Base-by-base conservation (phyloP, 2,329 filamentous ascomycete genomes). In the Cercospora sp. region DNA sequence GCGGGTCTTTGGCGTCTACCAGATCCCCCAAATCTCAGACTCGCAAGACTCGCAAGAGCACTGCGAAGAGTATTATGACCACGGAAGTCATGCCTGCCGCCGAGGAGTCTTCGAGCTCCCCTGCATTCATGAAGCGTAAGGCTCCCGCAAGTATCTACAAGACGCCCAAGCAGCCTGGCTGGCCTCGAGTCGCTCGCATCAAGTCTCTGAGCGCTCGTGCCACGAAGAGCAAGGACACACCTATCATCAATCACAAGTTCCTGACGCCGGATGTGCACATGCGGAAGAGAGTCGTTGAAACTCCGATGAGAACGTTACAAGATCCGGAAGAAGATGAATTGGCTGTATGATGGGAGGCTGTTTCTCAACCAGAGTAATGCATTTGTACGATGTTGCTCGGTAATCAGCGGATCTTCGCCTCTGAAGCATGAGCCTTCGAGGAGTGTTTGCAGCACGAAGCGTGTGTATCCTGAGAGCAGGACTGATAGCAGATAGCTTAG, bases 301-400 rank as follows among this genome's bases (percentile, higher is more conserved):
- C 70, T 12, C 64, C 65, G 20, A 48, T 70, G 10, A 64, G 70
- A 28, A 66, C 67, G 36, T 62, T 72, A 42, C 10, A 13, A 12
- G 70, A 72, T 66, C 64, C 68, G 20, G 66, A 68, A 45, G 68
- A 67, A 55, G 70, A 72, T 59, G 70, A 72, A 48, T 57, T 72
- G 68, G 68, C 70, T 26, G 30, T 51, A 23, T 57, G 28, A 30
- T 30, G 28, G 28, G 28, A 30, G 28, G 28, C 28, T 30, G 28
- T 8, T 1, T 30, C 28, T 30, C 28, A 30, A 30, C 7, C 28
- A 30, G 28, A 30, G 28, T 30, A 8, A 30, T 30, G 28, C 28
- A 30, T 30, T 30, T 30, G 28, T 30, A 30, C 28, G 28, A 30
- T 30, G 28, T 30, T 30, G 28, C 28, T 30, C 28, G 28, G 28